phyloP scores from a whole-genome alignment of 2,329 filamentous ascomycete genomes.

The Xylaria sp. region DNA sequence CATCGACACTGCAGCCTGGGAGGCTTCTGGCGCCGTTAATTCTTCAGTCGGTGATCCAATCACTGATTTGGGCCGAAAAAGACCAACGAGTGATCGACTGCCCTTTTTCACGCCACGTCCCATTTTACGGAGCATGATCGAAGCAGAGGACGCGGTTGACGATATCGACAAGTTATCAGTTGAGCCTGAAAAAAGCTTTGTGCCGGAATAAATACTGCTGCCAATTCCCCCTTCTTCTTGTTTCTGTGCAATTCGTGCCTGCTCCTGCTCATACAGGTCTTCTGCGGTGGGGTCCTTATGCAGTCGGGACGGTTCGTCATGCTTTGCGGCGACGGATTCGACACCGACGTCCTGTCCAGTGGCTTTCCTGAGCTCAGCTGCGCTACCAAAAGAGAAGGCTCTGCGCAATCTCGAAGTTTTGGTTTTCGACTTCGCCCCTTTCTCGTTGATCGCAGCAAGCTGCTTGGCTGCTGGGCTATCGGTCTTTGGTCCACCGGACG shows the following conservation, averaged over 20 bases:
- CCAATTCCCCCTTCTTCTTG: slow-evolving; percentile 94
- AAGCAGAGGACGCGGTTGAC: slow-evolving; percentile 88
- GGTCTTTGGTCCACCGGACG: slow-evolving; percentile 50
- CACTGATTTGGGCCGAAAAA: slow-evolving; percentile 94
- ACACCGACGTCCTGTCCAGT: slow-evolving; percentile 67
- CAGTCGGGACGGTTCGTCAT: slow-evolving; percentile 64
- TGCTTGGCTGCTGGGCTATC: slow-evolving; percentile 83
- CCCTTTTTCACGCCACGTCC: slow-evolving; percentile 98
- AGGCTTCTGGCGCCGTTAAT: slow-evolving; percentile 71
- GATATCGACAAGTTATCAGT: slow-evolving; percentile 95
- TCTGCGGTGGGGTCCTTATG: slow-evolving; percentile 72
- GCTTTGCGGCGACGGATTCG: slow-evolving; percentile 42
- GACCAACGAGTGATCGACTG: slow-evolving; percentile 86
- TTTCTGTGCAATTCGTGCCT: slow-evolving; percentile 88
- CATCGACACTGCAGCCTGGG: slow-evolving; percentile 89
- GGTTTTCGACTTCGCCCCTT: slow-evolving; percentile 79
- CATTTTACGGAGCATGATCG: slow-evolving; percentile 98
- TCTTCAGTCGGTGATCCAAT: slow-evolving; percentile 82
- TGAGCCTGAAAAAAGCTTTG: slow-evolving; percentile 86
- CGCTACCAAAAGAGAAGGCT: slow-evolving; percentile 96
- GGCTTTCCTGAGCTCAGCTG: slow-evolving; percentile 85
- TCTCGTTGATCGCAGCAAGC: slow-evolving; percentile 86
- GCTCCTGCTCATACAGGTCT: slow-evolving; percentile 84
- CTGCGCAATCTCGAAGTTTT: slow-evolving; percentile 88
- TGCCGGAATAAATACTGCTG: slow-evolving; percentile 91